Conservation (phyloP, 176 grass and related monocot genomes). For the Bonia amplexicaulis region DNA sequence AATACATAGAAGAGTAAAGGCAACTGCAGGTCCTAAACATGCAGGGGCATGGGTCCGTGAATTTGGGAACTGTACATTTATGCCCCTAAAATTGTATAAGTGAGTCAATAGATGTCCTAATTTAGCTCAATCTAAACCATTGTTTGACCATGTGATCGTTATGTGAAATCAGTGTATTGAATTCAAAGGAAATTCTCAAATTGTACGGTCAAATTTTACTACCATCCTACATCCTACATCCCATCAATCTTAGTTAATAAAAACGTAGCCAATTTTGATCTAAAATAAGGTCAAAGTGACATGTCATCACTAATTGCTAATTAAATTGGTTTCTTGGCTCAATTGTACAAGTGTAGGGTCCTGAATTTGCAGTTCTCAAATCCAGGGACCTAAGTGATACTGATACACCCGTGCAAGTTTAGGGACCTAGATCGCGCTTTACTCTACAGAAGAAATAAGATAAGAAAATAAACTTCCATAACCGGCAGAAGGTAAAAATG, state of each 20-base stretch:
- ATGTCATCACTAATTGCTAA: neutral
- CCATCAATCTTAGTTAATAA: neutral
- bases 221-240: neutral
- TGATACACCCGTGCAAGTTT: neutral
- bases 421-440: neutral
- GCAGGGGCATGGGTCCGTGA: neutral
- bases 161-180: constrained; percentile 11
- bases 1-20: neutral
- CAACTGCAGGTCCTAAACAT: neutral
- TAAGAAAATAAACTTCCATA: neutral
- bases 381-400: neutral
- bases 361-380: neutral
- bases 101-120: neutral
- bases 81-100: neutral
- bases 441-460: neutral
- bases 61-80: neutral
- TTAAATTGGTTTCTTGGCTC: neutral
- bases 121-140: neutral
- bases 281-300: neutral
- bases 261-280: neutral
- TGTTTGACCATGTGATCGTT: neutral
- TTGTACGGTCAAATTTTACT: neutral
- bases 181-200: neutral
- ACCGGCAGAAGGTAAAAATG: neutral
- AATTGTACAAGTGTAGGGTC: neutral